Percentiles rank a stretch among this genome's conserved stretches.
These are phyloP conservation scores for Amborella trichopoda DNA, from an alignment of 164 flowering plant species.

Conservation along the genomic window DNA sequence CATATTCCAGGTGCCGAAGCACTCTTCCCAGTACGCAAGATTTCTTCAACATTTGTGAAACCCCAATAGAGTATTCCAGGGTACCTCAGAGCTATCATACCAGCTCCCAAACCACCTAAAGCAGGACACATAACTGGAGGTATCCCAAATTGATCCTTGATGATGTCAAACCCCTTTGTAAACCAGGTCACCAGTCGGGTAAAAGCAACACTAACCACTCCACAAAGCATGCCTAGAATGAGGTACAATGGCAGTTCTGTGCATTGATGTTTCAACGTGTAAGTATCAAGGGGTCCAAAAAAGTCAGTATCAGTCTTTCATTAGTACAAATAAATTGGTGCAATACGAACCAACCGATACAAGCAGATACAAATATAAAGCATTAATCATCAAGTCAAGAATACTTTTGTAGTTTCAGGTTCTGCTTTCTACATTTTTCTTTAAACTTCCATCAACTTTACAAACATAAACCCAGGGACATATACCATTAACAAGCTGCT, in stretches of 20 bases:
- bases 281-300: too few relatives aligned
- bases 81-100: slow-evolving; percentile 88
- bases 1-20: slow-evolving; percentile 98
- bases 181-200: slow-evolving; percentile 88
- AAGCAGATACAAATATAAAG: neutral
- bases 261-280: too few relatives aligned
- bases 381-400: too few relatives aligned
- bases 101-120: slow-evolving; percentile 94
- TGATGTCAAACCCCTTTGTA: slow-evolving; percentile 49
- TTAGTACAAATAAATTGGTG: neutral
- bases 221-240: slow-evolving; percentile 97
- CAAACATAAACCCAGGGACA: too few relatives aligned
- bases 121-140: slow-evolving; percentile 92
- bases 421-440: too few relatives aligned
- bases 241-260: slow-evolving; percentile 94
- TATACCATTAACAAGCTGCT: too few relatives aligned
- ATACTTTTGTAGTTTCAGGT: too few relatives aligned
- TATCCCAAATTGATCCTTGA: slow-evolving; percentile 70
- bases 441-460: too few relatives aligned
- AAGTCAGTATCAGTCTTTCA: neutral
- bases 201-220: slow-evolving; percentile 85
- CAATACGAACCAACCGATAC: neutral
- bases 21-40: slow-evolving; percentile 87
- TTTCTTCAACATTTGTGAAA: slow-evolving; percentile 97
- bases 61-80: slow-evolving; percentile 99